Evolutionary conservation across 768 basidiomycete genomes (phyloP).

Genomic region (Amanita polypyramis): DNA sequence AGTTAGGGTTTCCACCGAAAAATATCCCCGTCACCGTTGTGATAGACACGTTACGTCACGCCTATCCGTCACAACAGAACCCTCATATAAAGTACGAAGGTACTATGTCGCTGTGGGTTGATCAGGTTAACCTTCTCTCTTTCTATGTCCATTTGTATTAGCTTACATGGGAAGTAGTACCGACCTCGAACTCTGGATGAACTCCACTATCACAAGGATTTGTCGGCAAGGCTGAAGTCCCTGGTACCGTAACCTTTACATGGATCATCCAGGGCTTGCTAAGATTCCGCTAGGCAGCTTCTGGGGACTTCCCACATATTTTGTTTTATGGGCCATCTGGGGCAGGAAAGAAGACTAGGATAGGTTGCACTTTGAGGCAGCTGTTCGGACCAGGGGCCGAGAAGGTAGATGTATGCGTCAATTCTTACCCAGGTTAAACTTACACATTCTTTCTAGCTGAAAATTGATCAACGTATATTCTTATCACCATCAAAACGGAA

Average conservation of each 20-base stretch:
- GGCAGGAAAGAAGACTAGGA: constrained; percentile 96
- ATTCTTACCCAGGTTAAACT: neutral
- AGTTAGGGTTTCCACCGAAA: too few species aligned
- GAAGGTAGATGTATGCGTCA: constrained; percentile 45
- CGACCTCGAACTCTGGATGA: constrained; percentile 78
- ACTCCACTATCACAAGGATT: constrained; percentile 77
- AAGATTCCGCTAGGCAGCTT: constrained; percentile 46
- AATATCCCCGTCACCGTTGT: too few species aligned
- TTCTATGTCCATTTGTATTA: neutral
- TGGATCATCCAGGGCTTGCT: neutral
- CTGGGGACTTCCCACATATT: constrained; percentile 95
- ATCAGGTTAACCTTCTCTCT: constrained; percentile 29
- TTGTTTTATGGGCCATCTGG: constrained; percentile 97
- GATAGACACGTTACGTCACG: constrained; percentile 15
- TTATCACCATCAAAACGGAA: constrained; percentile 90
- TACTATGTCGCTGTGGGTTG: constrained; percentile 74
- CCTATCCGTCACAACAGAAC: neutral
- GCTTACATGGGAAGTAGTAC: constrained; percentile 38
- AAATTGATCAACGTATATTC: constrained; percentile 96
- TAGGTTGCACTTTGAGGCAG: constrained; percentile 80
- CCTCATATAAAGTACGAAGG: too few species aligned
- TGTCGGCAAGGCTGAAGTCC: constrained; percentile 72
- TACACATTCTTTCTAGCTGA: constrained; percentile 44
- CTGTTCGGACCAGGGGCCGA: constrained; percentile 89
- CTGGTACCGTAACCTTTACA: constrained; percentile 36